Conservation (phyloP, 768 basidiomycete genomes). For the Tulasnella sp. region DNA sequence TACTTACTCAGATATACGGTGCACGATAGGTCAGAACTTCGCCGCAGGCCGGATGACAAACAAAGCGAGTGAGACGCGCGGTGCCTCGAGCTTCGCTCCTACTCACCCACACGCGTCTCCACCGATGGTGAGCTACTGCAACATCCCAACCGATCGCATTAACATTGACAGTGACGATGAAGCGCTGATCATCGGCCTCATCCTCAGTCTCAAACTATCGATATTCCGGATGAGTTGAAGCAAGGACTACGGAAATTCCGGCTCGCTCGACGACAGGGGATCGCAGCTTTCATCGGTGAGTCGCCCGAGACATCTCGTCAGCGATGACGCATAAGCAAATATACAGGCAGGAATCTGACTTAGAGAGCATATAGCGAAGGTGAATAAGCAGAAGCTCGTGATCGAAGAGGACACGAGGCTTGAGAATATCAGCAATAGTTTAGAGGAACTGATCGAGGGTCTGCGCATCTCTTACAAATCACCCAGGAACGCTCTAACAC, state of each 20-base stretch:
- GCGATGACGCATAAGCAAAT: not conserved
- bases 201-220: conserved; percentile 67
- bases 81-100: not conserved
- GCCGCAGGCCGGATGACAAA: conserved; percentile 10
- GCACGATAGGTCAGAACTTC: not conserved
- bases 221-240: conserved; percentile 76
- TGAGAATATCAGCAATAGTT: conserved; percentile 53
- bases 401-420: conserved; percentile 84
- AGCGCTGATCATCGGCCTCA: not conserved
- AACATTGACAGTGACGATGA: not conserved
- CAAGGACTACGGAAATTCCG: conserved; percentile 80
- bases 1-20: not conserved
- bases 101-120: not conserved
- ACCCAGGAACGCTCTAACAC: not conserved
- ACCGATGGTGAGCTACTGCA: not conserved
- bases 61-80: conserved; percentile 4
- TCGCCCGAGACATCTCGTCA: not conserved
- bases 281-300: conserved; percentile 59
- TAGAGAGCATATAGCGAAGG: conserved; percentile 56
- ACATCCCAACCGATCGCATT: not conserved
- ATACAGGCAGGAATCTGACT: not conserved
- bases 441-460: conserved; percentile 90
- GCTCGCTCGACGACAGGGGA: conserved; percentile 55
- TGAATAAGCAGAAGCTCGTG: conserved; percentile 73
- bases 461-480: conserved; percentile 28